Evolutionary conservation across 2,329 filamentous ascomycete genomes (phyloP).

Genomic region (Penicillium sclerotiorum): DNA sequence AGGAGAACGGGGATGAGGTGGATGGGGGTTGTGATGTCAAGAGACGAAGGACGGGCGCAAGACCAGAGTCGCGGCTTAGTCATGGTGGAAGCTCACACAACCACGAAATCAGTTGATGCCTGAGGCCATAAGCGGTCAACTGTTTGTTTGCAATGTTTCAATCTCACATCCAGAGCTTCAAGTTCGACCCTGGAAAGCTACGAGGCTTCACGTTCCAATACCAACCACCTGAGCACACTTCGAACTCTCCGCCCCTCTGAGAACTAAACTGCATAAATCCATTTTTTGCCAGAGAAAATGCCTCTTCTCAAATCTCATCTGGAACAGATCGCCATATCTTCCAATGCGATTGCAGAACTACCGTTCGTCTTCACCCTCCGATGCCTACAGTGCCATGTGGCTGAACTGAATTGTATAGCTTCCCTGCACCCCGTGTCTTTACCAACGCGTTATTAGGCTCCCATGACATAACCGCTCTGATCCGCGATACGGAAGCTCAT

Average conservation of each 20-base stretch:
- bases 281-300: constrained; percentile 56
- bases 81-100: constrained; percentile 14
- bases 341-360: constrained; percentile 72
- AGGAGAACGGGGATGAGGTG: constrained; percentile 20
- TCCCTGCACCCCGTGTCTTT: constrained; percentile 90
- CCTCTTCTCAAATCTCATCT: constrained; percentile 70
- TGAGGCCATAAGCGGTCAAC: too few species aligned
- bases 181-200: too few species aligned
- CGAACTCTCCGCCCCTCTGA: too few species aligned
- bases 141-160: too few species aligned
- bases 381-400: background rate
- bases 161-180: too few species aligned
- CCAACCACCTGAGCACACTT: too few species aligned
- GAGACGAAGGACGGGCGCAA: constrained; percentile 36
- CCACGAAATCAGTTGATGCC: too few species aligned
- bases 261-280: too few species aligned
- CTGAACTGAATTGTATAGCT: constrained; percentile 55
- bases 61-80: constrained; percentile 40
- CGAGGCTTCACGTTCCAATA: too few species aligned
- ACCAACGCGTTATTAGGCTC: constrained; percentile 86
- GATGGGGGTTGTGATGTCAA: constrained; percentile 45
- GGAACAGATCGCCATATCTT: constrained; percentile 76
- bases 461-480: constrained; percentile 90
- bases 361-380: constrained; percentile 56
- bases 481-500: constrained; percentile 92